Evolutionary conservation across 108 stramenopile genomes (phyloP), one percentile per base, ranked within the genome.

Genomic region (Nitzschia sp.): DNA sequence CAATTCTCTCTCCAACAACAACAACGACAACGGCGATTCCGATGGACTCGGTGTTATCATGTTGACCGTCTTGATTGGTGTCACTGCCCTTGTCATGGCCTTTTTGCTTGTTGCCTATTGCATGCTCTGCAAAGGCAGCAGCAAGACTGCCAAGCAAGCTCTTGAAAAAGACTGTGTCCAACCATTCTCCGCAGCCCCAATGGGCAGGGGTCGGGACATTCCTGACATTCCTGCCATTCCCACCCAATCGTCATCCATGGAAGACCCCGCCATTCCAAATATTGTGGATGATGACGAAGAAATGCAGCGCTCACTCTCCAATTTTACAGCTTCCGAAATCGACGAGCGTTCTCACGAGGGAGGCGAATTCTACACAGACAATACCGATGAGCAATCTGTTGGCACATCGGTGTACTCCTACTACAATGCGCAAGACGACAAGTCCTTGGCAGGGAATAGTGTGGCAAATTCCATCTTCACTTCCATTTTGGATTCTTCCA

Each of bases 21-120:
- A 46, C 43, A 20, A 14, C 40, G 8, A 44, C 15, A 1, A 3
- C 1, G 57, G 39, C 38, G 57, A 19, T 3, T 24, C 14, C 40
- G 61, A 44, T 20, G n/a, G 29, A 12, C 37, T 72, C 22, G 51
- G 39, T 53, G 52, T 29, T 7, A 21, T 72, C 17, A 40, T 72
- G 55, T 39, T 72, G 25, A 58, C 63, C 0, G 50, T 72, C 19
- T 14, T 72, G 22, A 20, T 51, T 39, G 38, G 63, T 6, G 71
- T 64, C 15, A 41, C 11, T 11, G 53, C 63, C 10, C 53, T 63
- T 10, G 29, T 72, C 14, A 8, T 64, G 17, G 71, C 71, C 7
- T 62, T 72, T 0, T n/a, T 25, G 6, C 59, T 46, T 54, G 55
- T 72, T 17, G 54, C 21, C 12, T 57, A 53, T 40, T 72, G 62